Base-by-base conservation (phyloP, 768 basidiomycete genomes). In the Neoboletus subvelutipes region DNA sequence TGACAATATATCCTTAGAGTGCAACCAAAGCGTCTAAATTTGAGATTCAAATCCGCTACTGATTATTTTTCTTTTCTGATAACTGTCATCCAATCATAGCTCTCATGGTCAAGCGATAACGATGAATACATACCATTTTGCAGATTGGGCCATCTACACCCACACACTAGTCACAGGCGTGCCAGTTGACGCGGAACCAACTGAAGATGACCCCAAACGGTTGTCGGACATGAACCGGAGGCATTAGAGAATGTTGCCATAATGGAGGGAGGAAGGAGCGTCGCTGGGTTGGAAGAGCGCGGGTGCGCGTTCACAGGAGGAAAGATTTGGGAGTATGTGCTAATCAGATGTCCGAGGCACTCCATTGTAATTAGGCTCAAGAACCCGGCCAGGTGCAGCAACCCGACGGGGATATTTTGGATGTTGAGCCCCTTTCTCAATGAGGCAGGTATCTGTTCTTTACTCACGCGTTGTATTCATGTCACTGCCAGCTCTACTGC, bases 301-400 rank as follows among this genome's bases (percentile, higher is more conserved):
- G 37, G 36, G 56, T 54, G 28, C 28, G 58, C 43, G 58, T 53
- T 57, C 68, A 68, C 60, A 68, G 59, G 55, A 48, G 24, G 18
- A 52, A 57, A 65, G 66, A 63, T 70, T 66, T 61, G 48, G 48
- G 56, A 15, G 45, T 20, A 51, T 57, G 62, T 62, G 69, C 47
- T 67, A 63, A 71, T 71, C 69, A 71, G n/a, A n/a, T n/a, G 63
- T 72, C 71, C 67, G 67, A 72, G 69, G 71, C 70, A 71, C 71
- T 62, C 71, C 70, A 67, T 71, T 70, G 60, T 22, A 73, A 68
- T 73, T 71, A 73, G 66, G 64, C 71, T 73, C 71, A 61, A 66
- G 56, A 59, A 61, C 61, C 64, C 64, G 67, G 53, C 37, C 49
- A 55, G 52, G 50, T 34, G 57, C 39, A 15, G 41, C 37, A 52